Percentiles rank a stretch among this genome's conserved stretches.
Conservation (phyloP, 1,284 basidiomycete species). For the Sporisorium graminicola region DNA sequence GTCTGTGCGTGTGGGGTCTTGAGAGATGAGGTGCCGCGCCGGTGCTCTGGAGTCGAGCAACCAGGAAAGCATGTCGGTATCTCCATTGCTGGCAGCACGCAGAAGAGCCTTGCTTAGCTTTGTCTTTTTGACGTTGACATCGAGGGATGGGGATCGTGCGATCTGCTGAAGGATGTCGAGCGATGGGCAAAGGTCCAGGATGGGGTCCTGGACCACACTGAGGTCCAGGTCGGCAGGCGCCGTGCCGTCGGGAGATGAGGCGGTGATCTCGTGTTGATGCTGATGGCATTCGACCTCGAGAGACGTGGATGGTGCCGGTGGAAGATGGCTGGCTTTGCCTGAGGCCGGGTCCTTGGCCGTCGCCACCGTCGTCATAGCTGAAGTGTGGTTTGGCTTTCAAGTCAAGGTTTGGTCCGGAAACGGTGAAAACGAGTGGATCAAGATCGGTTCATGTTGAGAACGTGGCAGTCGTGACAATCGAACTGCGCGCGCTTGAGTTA, state of each 20-base stretch:
- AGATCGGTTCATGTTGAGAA: slow-evolving; percentile 1
- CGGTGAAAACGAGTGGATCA: not conserved
- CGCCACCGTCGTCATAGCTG: not conserved
- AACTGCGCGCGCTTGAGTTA: not conserved
- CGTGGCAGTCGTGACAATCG: not conserved
- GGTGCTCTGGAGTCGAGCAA: slow-evolving; percentile 44
- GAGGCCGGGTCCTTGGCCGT: not conserved
- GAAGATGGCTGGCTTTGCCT: not conserved
- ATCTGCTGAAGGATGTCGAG: slow-evolving; percentile 48
- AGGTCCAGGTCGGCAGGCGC: slow-evolving; percentile 28
- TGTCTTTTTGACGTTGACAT: slow-evolving; percentile 18
- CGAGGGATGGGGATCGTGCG: slow-evolving; percentile 18
- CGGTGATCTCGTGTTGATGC: not conserved
- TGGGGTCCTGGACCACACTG: slow-evolving; percentile 43
- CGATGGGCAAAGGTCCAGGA: slow-evolving; percentile 56
- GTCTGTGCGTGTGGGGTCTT: slow-evolving; percentile 8
- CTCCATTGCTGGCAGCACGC: slow-evolving; percentile 54
- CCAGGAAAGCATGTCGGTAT: slow-evolving; percentile 62
- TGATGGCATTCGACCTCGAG: slow-evolving; percentile 9
- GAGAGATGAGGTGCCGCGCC: slow-evolving; percentile 30
- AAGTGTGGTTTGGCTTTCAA: not conserved
- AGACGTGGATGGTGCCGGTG: slow-evolving; percentile 1
- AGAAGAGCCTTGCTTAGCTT: slow-evolving; percentile 47
- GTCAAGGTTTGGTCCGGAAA: not conserved
- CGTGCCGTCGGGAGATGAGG: not conserved